Evolutionary conservation across 202 grass and related monocot genomes (phyloP).

Genomic region (Brachypodium distachyon): DNA sequence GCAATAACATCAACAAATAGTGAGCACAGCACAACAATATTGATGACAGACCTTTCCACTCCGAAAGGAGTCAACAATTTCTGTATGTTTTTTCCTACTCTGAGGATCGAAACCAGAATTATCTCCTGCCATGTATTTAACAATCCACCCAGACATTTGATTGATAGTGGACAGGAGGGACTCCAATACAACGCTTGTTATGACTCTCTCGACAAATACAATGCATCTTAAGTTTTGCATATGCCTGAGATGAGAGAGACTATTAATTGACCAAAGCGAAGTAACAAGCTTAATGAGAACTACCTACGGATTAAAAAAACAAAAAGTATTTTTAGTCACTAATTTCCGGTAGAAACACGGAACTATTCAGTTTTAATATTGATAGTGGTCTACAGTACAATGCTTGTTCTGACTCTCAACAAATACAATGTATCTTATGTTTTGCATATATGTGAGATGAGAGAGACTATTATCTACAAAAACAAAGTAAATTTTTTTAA

Average conservation of each 20-base stretch:
- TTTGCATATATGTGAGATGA: no score
- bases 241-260: slow-evolving; percentile 27
- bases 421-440: no score
- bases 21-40: not conserved
- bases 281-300: not conserved
- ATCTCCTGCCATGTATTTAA: slow-evolving; percentile 44
- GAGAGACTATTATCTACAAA: no score
- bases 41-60: slow-evolving; percentile 43
- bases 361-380: not conserved
- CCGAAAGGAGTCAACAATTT: slow-evolving; percentile 64
- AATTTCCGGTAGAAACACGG: not conserved
- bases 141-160: slow-evolving; percentile 48
- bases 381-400: not conserved
- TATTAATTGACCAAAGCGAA: not conserved
- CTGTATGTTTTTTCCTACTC: slow-evolving; percentile 40
- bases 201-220: slow-evolving; percentile 69
- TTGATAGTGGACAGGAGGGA: slow-evolving; percentile 38
- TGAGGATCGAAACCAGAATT: slow-evolving; percentile 28
- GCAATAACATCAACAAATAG: not conserved
- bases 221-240: slow-evolving; percentile 65
- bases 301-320: not conserved
- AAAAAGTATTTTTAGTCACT: not conserved
- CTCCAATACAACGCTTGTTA: slow-evolving; percentile 57
- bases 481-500: no score
- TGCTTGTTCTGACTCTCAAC: no score